A percentile compares a stretch with the other conserved stretches of the same genome.
Evolutionary conservation across 805 yeast species (phyloP).

Genomic region (Suhomyces tanzawaensis): DNA sequence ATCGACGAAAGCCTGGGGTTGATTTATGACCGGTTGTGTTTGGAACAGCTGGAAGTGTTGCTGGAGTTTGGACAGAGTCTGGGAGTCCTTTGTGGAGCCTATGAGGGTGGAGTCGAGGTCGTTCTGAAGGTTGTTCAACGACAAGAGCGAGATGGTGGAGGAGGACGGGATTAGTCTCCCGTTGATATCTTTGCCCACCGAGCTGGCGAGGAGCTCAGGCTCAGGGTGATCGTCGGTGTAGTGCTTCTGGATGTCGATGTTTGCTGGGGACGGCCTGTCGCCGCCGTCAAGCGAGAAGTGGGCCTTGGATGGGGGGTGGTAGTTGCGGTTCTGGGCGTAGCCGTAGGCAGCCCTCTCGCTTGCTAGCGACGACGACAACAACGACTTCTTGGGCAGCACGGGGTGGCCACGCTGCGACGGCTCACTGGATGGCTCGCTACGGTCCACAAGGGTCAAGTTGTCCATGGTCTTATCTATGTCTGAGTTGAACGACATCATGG

Average conservation of each 20-base stretch:
- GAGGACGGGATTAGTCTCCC: slow-evolving; percentile 43
- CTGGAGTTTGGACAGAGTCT: slow-evolving; percentile 6
- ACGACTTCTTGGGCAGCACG: slow-evolving; percentile 15
- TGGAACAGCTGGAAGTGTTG: slow-evolving; percentile 3
- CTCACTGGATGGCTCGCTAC: not conserved
- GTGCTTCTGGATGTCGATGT: slow-evolving; percentile 4
- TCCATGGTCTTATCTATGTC: slow-evolving; percentile 6
- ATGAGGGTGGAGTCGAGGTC: slow-evolving; percentile 7
- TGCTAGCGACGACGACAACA: slow-evolving; percentile 29
- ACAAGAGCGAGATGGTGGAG: slow-evolving; percentile 39
- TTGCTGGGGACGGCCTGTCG: not conserved
- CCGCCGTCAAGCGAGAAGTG: slow-evolving; percentile 14
- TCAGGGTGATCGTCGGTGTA: slow-evolving; percentile 41
- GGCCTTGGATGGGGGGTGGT: slow-evolving; percentile 5
- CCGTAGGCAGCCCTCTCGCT: slow-evolving; percentile 12
- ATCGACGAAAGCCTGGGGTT: slow-evolving; percentile 11
- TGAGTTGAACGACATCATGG: slow-evolving; percentile 21
- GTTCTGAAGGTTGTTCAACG: slow-evolving; percentile 22
- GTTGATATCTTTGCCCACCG: slow-evolving; percentile 40
- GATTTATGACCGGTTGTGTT: not conserved
- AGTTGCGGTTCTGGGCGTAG: not conserved
- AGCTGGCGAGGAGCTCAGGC: slow-evolving; percentile 41
- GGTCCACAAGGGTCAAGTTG: slow-evolving; percentile 1
- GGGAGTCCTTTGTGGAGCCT: not conserved
- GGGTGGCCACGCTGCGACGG: not conserved